These are phyloP conservation scores for Nidula microcarpa DNA, from an alignment of 768 basidiomycete genomes.

Conservation along the genomic window DNA sequence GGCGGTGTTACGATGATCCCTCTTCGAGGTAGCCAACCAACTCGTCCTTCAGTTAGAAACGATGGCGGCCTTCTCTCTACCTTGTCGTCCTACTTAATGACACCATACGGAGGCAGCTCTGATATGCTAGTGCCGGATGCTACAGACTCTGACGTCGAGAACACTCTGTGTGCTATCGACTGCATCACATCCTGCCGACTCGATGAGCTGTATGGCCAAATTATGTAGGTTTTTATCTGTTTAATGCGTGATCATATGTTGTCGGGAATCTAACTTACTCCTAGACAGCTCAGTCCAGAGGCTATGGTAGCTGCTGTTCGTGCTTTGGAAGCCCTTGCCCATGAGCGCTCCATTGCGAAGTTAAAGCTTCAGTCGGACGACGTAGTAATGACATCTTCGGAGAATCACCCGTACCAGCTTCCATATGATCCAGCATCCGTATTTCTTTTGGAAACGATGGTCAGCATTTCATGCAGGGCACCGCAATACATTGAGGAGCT, in stretches of 20 bases:
- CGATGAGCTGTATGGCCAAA: conserved; percentile 92
- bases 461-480: conserved; percentile 79
- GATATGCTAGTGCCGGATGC: conserved; percentile 83
- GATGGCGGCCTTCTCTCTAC: conserved; percentile 95
- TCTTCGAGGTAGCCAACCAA: conserved; percentile 69
- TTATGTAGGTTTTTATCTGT: conserved; percentile 58
- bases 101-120: conserved; percentile 76
- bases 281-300: conserved; percentile 74
- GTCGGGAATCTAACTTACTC: conserved; percentile 1
- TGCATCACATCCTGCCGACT: conserved; percentile 91
- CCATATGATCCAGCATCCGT: conserved; percentile 96
- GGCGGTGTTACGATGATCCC: conserved; percentile 95
- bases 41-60: conserved; percentile 55
- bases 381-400: conserved; percentile 21
- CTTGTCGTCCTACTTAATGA: conserved; percentile 93
- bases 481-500: conserved; percentile 80
- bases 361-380: conserved; percentile 72
- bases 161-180: conserved; percentile 91
- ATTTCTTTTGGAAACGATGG: conserved; percentile 92
- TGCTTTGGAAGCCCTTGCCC: conserved; percentile 86
- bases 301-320: conserved; percentile 81
- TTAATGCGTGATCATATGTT: no score
- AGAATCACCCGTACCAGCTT: conserved; percentile 44
- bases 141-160: conserved; percentile 91
- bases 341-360: conserved; percentile 81